Conservation (phyloP, 2,329 filamentous ascomycete genomes). For the Xylariaceae sp. region DNA sequence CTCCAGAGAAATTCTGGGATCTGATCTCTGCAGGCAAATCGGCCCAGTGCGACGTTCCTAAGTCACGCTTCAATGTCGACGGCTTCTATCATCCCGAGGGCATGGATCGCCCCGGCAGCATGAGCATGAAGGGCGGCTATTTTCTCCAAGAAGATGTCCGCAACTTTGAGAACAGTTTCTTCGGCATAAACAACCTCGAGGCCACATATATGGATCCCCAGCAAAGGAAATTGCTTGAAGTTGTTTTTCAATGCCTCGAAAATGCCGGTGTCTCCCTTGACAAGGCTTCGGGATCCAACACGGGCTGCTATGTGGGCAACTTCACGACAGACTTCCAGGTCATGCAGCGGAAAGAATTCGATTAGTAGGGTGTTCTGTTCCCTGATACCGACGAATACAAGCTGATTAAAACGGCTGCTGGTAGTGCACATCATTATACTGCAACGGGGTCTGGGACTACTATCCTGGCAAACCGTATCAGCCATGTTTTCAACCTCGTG, state of each 20-base stretch:
- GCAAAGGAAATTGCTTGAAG: constrained; percentile 35
- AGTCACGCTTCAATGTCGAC: constrained; percentile 8
- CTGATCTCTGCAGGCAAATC: background rate
- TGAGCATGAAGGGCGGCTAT: constrained; percentile 24
- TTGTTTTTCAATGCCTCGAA: constrained; percentile 33
- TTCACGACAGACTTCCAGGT: constrained; percentile 26
- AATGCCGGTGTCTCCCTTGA: constrained; percentile 19
- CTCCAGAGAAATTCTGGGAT: constrained; percentile 5
- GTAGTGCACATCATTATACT: constrained; percentile 19
- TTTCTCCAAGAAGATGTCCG: constrained; percentile 26
- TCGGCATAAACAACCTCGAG: constrained; percentile 17
- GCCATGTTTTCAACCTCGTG: constrained; percentile 32
- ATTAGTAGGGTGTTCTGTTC: constrained; percentile 17
- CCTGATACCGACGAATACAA: background rate
- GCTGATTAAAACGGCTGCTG: constrained; percentile 13
- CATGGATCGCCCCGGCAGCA: constrained; percentile 6
- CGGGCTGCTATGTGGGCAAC: constrained; percentile 28
- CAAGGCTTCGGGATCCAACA: constrained; percentile 10
- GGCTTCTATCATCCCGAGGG: constrained; percentile 7
- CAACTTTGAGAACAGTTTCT: constrained; percentile 16
- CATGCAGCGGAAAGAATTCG: constrained; percentile 23
- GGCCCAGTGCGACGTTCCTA: constrained; percentile 2
- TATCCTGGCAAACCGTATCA: constrained; percentile 27
- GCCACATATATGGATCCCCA: constrained; percentile 31
- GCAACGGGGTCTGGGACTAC: constrained; percentile 11